Percentiles rank a stretch among this genome's conserved stretches.
Conservation (phyloP, 305 asterid species). For the Fraxinus platypoda region DNA sequence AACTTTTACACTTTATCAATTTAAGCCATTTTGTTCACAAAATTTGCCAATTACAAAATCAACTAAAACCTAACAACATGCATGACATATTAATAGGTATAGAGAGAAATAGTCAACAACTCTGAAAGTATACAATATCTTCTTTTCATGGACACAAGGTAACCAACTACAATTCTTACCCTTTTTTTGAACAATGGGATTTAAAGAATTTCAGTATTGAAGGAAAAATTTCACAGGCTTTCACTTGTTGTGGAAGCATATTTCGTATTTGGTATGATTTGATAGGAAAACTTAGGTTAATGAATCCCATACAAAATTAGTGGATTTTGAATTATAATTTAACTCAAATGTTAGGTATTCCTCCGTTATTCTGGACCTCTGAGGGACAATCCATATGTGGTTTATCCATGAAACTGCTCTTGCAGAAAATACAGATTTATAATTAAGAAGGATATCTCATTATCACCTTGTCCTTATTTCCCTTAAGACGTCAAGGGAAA, state of each 20-base stretch:
- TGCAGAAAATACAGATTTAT: background rate
- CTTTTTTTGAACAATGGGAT: background rate
- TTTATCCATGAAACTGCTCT: background rate
- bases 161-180: background rate
- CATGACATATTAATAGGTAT: background rate
- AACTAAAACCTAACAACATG: background rate
- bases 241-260: background rate
- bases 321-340: background rate
- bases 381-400: background rate
- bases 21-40: too few relatives aligned
- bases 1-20: too few relatives aligned
- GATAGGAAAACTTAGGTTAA: background rate
- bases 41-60: too few relatives aligned
- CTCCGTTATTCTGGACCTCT: background rate
- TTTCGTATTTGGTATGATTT: background rate
- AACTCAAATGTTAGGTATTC: background rate
- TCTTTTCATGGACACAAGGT: background rate
- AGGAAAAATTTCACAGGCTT: background rate
- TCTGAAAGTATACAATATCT: background rate
- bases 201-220: background rate
- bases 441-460: background rate
- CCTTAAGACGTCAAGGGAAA: background rate
- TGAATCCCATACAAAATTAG: background rate
- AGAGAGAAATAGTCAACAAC: background rate
- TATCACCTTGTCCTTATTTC: background rate